Evolutionary conservation across 176 grass and related monocot species (phyloP).

Genomic region (Cenchrus purpureus): DNA sequence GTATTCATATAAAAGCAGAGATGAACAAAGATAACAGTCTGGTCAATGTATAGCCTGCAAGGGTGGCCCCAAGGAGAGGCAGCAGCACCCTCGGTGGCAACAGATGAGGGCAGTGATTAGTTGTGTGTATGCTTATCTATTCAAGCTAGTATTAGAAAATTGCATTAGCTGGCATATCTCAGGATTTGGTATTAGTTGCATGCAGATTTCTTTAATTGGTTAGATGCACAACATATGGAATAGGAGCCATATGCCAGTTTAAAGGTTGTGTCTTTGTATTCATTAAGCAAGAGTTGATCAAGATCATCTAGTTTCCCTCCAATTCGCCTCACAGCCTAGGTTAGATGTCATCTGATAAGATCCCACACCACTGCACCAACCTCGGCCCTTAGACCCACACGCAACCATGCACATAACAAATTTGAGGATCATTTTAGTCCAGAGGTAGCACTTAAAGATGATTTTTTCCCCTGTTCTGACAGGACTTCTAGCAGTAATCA

Average conservation of each 20-base stretch:
- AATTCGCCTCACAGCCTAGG: background rate
- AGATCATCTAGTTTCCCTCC: background rate
- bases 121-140: background rate
- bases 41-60: background rate
- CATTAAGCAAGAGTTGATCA: constrained; percentile 12
- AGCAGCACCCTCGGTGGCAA: background rate
- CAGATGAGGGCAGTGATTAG: constrained; percentile 12
- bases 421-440: background rate
- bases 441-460: constrained; percentile 12
- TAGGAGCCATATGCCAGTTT: background rate
- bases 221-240: background rate
- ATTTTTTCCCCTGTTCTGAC: background rate
- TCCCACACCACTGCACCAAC: background rate
- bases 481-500: background rate
- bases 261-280: background rate
- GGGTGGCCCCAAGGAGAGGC: background rate
- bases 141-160: background rate
- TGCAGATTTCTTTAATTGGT: no score
- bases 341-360: background rate
- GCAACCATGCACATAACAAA: constrained; percentile 1
- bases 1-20: background rate
- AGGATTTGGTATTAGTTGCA: no score
- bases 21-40: constrained; percentile 5
- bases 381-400: background rate
- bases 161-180: background rate